These are phyloP conservation scores for Globisporangium uncinulatum DNA, from an alignment of 352 stramenopile genomes.

Conservation along the genomic window DNA sequence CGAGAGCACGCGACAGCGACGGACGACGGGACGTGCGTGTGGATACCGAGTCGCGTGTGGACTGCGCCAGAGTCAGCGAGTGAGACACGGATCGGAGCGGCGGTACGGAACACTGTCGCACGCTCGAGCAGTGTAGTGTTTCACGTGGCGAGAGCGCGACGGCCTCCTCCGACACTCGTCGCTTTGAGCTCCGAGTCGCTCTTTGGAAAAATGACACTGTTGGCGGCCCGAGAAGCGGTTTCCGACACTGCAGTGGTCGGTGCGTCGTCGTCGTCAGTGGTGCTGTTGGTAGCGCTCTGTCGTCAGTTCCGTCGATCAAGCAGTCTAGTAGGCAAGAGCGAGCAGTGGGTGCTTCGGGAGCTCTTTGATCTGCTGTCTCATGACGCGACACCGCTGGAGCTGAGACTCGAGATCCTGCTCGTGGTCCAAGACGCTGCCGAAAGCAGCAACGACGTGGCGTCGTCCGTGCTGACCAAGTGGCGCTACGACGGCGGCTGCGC, in stretches of 20 bases:
- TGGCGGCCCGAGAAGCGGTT: neutral
- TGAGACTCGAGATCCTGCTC: neutral
- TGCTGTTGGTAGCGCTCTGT: neutral
- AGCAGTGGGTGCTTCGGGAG: slow-evolving; percentile 2
- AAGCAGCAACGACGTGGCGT: neutral
- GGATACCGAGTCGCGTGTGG: too few relatives aligned
- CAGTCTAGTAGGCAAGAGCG: neutral
- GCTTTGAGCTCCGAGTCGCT: too few relatives aligned
- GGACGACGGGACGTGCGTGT: neutral
- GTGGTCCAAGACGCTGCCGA: neutral
- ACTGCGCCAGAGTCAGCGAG: too few relatives aligned
- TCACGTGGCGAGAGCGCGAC: neutral
- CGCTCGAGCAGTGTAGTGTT: neutral
- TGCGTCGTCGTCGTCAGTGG: neutral
- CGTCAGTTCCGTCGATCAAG: slow-evolving; percentile 1
- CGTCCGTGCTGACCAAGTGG: neutral
- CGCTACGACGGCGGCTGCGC: neutral
- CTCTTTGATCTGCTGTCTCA: neutral
- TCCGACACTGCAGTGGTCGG: neutral
- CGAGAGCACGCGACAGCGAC: neutral
- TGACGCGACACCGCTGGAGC: neutral
- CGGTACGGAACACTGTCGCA: neutral
- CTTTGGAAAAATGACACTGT: neutral
- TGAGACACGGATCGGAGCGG: neutral
- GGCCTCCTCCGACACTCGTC: neutral